phyloP scores from a whole-genome alignment of 2,329 filamentous ascomycete genomes.

The Penicillium thymicola region DNA sequence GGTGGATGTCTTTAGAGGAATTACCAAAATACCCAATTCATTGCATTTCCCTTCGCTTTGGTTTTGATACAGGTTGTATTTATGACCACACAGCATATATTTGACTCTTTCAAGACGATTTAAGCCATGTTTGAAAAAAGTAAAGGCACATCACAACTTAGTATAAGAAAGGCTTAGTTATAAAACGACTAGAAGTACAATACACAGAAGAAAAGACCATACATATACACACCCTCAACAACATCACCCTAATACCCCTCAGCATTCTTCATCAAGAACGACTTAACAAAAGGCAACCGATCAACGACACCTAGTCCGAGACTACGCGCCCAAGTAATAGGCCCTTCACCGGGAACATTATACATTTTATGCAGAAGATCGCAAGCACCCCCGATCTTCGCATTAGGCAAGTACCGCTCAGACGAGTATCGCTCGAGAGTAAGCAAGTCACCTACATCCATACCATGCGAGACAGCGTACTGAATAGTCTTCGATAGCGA shows the following conservation, averaged over 20 bases:
- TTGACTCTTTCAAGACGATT: not conserved
- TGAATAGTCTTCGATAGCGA: slow-evolving; percentile 72
- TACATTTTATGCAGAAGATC: slow-evolving; percentile 95
- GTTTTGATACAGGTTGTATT: not conserved
- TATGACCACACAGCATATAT: not conserved
- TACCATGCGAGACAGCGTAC: slow-evolving; percentile 74
- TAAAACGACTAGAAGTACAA: slow-evolving; percentile 20
- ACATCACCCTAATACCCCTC: slow-evolving; percentile 30
- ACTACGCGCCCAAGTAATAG: slow-evolving; percentile 75
- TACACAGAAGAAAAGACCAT: slow-evolving; percentile 6
- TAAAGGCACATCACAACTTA: not conserved
- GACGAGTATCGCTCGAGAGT: slow-evolving; percentile 77
- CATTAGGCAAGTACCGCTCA: slow-evolving; percentile 80
- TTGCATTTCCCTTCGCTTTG: not conserved
- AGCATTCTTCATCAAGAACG: slow-evolving; percentile 74
- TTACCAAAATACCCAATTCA: slow-evolving; percentile 15
- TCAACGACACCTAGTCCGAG: slow-evolving; percentile 75
- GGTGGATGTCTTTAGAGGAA: not conserved
- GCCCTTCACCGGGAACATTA: slow-evolving; percentile 68
- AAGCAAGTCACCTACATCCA: slow-evolving; percentile 77
- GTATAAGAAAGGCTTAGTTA: not conserved
- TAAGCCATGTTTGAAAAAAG: too few relatives aligned
- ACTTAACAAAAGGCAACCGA: slow-evolving; percentile 70
- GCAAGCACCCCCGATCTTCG: slow-evolving; percentile 69
- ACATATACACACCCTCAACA: slow-evolving; percentile 4